Percentiles rank a stretch among this genome's conserved stretches.
These are phyloP conservation scores for Alternaria sp. DNA, from an alignment of 2,329 filamentous ascomycete genomes.

Conservation along the genomic window DNA sequence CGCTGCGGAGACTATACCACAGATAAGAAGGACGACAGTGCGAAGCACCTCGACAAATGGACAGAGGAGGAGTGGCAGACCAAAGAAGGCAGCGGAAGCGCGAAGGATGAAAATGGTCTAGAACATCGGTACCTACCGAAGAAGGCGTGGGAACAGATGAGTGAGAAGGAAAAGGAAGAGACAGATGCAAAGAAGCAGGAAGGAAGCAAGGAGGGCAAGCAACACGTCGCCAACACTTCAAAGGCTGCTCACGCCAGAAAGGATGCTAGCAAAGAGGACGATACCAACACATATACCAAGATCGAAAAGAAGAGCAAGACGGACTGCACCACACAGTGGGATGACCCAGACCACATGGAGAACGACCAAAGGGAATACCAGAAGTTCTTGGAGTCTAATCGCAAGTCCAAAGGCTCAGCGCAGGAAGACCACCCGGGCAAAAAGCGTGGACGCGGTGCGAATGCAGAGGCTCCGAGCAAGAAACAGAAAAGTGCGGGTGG, in stretches of 20 bases:
- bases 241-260: slow-evolving; percentile 9
- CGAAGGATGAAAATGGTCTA: slow-evolving; percentile 49
- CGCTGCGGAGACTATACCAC: slow-evolving; percentile 58
- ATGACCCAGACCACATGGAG: slow-evolving; percentile 38
- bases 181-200: slow-evolving; percentile 57
- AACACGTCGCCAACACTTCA: slow-evolving; percentile 10
- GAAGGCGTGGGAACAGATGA: slow-evolving; percentile 60
- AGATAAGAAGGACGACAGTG: slow-evolving; percentile 54
- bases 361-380: slow-evolving; percentile 37
- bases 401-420: slow-evolving; percentile 10
- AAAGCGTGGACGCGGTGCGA: slow-evolving; percentile 41
- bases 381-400: slow-evolving; percentile 37
- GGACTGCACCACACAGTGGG: slow-evolving; percentile 44
- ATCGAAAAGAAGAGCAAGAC: slow-evolving; percentile 35
- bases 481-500: slow-evolving; percentile 45
- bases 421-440: slow-evolving; percentile 17
- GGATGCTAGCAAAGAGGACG: slow-evolving; percentile 2
- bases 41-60: slow-evolving; percentile 58
- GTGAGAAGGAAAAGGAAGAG: slow-evolving; percentile 44
- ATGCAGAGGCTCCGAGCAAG: slow-evolving; percentile 41
- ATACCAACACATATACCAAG: slow-evolving; percentile 12
- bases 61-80: slow-evolving; percentile 60
- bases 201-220: slow-evolving; percentile 47
- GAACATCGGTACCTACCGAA: slow-evolving; percentile 44
- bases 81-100: slow-evolving; percentile 57